Conservation (phyloP, 2,329 filamentous ascomycete species). For the Cladorrhinum sp. region DNA sequence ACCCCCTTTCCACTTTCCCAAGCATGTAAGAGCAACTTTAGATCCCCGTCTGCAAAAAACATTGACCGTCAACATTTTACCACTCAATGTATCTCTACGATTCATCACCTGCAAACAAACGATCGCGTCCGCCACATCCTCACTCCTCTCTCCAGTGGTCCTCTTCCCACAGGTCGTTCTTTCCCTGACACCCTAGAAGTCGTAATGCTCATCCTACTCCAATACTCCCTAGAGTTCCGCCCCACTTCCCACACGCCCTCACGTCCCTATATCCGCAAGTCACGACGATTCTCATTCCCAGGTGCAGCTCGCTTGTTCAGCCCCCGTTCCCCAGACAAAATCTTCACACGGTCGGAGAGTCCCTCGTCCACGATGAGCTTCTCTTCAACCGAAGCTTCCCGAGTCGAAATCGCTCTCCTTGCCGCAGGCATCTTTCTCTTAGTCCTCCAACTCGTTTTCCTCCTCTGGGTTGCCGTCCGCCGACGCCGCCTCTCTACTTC, state of each 20-base stretch:
- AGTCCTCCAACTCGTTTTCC: slow-evolving; percentile 32
- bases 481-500: slow-evolving; percentile 15
- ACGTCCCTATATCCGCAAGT: slow-evolving; percentile 1
- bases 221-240: not conserved
- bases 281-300: not conserved
- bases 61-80: not conserved
- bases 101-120: not conserved
- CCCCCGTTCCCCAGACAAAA: not conserved
- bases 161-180: not conserved
- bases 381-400: slow-evolving; percentile 25
- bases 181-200: not conserved
- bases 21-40: too few species aligned
- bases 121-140: not conserved
- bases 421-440: slow-evolving; percentile 34
- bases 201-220: slow-evolving; percentile 1
- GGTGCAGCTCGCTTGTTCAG: not conserved
- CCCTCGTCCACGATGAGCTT: not conserved
- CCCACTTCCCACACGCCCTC: slow-evolving; percentile 14
- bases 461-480: slow-evolving; percentile 32
- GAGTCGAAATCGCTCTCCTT: slow-evolving; percentile 36
- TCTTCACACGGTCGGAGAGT: not conserved
- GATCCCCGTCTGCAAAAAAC: not conserved
- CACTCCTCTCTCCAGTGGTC: not conserved
- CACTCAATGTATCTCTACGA: not conserved
- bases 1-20: not conserved